Evolutionary conservation across 768 basidiomycete genomes (phyloP).

Genomic region (Melanogaster broomeanus): DNA sequence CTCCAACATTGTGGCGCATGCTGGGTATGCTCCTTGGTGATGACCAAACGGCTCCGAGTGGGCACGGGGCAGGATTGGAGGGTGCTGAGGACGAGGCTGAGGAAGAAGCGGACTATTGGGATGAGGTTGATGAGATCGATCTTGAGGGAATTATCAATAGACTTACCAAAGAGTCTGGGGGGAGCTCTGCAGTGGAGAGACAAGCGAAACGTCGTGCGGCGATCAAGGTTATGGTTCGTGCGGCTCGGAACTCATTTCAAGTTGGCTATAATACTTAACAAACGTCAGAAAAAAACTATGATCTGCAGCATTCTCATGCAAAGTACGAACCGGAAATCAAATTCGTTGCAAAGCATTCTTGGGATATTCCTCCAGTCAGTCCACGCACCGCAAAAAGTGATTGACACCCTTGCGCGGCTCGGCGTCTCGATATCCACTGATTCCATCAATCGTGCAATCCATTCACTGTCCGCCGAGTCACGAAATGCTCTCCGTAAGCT

Average conservation of each 20-base stretch:
- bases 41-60: not conserved
- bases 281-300: not conserved
- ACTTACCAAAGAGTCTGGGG: not conserved
- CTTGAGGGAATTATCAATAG: not conserved
- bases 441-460: conserved; percentile 23
- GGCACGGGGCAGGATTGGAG: not conserved
- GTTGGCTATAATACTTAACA: conserved; percentile 7
- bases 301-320: conserved; percentile 18
- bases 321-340: conserved; percentile 31
- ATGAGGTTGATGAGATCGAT: conserved; percentile 1
- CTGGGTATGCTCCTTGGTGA: conserved; percentile 2
- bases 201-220: not conserved
- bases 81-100: not conserved
- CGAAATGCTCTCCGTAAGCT: conserved; percentile 12
- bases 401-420: conserved; percentile 30
- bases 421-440: conserved; percentile 30
- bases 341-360: conserved; percentile 6
- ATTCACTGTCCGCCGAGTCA: conserved; percentile 27
- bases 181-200: not conserved
- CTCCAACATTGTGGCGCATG: conserved; percentile 13
- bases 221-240: not conserved
- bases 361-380: conserved; percentile 22
- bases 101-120: conserved; percentile 1
- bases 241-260: not conserved
- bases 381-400: conserved; percentile 26